These are phyloP conservation scores for Flueggea neowawraea DNA, from an alignment of 441 rosid species.

Conservation along the genomic window DNA sequence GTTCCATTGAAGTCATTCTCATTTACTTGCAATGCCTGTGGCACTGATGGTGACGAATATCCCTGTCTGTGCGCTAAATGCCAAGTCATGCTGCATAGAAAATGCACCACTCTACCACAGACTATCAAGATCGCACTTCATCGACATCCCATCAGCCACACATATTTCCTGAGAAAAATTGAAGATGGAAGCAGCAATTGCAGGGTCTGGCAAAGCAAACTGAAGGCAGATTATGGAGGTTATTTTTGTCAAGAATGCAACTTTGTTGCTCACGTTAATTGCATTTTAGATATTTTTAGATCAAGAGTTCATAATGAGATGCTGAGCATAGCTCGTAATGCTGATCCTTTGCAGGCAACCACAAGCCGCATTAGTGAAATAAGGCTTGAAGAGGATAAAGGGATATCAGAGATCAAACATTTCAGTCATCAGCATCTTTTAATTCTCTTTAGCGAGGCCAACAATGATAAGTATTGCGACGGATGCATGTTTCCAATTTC, in stretches of 20 bases:
- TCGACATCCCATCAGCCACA: neutral
- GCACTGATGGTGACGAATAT: constrained; percentile 4
- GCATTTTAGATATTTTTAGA: too few species aligned
- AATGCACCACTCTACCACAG: neutral
- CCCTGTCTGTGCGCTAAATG: neutral
- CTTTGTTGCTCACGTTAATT: neutral
- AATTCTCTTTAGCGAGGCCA: constrained; percentile 1
- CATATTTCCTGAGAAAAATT: neutral
- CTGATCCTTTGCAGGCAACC: too few species aligned
- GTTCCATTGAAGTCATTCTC: neutral
- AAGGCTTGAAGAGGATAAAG: neutral
- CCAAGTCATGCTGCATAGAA: neutral
- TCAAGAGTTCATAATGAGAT: too few species aligned
- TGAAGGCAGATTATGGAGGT: constrained; percentile 1
- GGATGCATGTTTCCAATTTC: constrained; percentile 2
- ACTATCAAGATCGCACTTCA: neutral
- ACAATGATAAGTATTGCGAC: neutral
- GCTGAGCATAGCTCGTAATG: neutral
- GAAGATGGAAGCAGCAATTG: neutral
- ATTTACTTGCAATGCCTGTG: constrained; percentile 7
- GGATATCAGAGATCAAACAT: neutral
- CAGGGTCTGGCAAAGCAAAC: neutral
- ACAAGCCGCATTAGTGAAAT: neutral
- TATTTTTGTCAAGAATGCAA: neutral
- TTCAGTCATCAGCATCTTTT: neutral